Base-by-base conservation (phyloP, 768 basidiomycete species). In the Mycena belliarum region DNA sequence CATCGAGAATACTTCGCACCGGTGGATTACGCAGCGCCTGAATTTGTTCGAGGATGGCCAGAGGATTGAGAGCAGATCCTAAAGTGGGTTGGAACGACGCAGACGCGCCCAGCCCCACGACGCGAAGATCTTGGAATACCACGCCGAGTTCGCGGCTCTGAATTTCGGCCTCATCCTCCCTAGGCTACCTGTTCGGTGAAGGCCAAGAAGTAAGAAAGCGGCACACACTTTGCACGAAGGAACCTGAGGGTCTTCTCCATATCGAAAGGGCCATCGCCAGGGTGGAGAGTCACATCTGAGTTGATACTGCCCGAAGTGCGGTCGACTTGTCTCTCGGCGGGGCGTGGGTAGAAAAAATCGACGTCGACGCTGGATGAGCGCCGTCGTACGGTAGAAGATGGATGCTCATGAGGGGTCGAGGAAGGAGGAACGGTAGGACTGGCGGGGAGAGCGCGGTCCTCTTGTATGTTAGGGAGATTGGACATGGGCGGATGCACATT, bases 1-100 rank as follows among this genome's bases (percentile, higher is more conserved):
- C 79, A 20, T 77, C 74, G 33, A 92, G 72, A 45, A 91, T 88
- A 56, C 79, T 81, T 21, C 85, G 79, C 2, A 87, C 69, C 11
- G 83, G 82, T 1, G 91, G 88, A 48, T 89, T 84, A 28, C 83
- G 76, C 6, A 75, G 47, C 1, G 73, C 73, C 29, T 77, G 77
- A 1, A 90, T 63, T 6, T 67, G 70, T 28, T 74, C 70, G 4
- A 81, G 4, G 11, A 84, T 66, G 9, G 77, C 67, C 32, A 68
- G 54, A 1, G 78, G 80, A 57, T 82, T 79, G 50, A 86, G 73
- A 5, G 80, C 68, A 20, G 84, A 84, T 18, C 78, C 79, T 8
- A 89, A 63, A 0, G 82, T 86, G 1, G 73, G 70, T 59, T 83
- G 82, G 59, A n/a, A 74, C 2, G 76, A 75, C 3, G 75, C 68